Base-by-base conservation (phyloP, 2,329 filamentous ascomycete species). In the Diaporthe sp. region DNA sequence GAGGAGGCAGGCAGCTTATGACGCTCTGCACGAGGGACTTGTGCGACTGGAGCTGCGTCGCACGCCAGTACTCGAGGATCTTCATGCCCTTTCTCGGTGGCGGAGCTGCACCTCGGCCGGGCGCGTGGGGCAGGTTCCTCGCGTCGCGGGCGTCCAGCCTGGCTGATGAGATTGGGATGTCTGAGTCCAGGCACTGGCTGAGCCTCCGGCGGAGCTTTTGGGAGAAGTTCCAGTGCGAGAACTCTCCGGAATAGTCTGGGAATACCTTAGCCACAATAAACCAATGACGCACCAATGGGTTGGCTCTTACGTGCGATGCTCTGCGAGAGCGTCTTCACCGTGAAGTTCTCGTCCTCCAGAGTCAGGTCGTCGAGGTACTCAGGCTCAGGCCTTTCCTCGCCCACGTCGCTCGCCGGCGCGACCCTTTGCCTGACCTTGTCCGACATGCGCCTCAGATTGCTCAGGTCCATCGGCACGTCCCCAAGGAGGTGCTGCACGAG, bases 181-280 rank as follows among this genome's bases (percentile, higher is more conserved):
- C 58, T 0, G 71, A 72, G 61, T 76, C 74, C 17, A 77, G 53
- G 34, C 71, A 77, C 28, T 77, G 74, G 58, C 74, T 76, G 17
- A 77, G 67, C 17, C 76, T 31, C 5, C 74, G 76, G 4, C 76
- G 67, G n/a, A 88, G 85, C 79, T 86, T 87, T n/a, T 86, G 84
- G 55, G 87, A 88, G 78, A 89, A 89, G 77, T 88, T 88, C 86
- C 87, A 88, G 74, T 89, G 87, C 1, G 87, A 89, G 78, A 89
- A 88, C 76, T 89, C 87, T 12, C 87, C 87, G 0, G 87, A 89
- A 75, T 88, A 89, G 72, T 89, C 87, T 88, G 57, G 6, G 7
- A 10, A 4, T 22, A 8, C 53, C 74, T 73, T 34, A 77, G 65
- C 13, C 72, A 25, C 60, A 22, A 31, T 39, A 3, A 55, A 31